Percentiles rank a stretch among this genome's conserved stretches.
phyloP scores from a whole-genome alignment of 2,329 filamentous ascomycete genomes.

The Penicillium sp. region DNA sequence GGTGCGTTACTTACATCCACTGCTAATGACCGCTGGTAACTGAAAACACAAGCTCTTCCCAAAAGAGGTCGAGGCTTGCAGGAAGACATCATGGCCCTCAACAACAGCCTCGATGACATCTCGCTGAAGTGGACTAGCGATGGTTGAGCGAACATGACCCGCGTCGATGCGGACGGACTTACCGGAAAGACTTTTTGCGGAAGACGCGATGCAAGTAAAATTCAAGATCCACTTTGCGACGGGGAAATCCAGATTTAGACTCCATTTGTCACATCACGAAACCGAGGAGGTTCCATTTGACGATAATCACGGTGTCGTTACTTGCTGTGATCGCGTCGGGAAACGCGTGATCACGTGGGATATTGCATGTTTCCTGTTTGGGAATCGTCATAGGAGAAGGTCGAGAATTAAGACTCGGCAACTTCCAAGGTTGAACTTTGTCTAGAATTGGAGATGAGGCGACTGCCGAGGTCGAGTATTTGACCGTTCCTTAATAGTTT shows the following conservation, averaged over 20 bases:
- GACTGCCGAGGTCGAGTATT: too few species aligned
- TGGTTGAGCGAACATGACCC: slow-evolving; percentile 1
- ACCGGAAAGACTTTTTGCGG: slow-evolving; percentile 68
- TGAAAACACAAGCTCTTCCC: slow-evolving; percentile 94
- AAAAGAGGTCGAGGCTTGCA: slow-evolving; percentile 71
- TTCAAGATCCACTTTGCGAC: slow-evolving; percentile 55
- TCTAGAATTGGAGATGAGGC: too few species aligned
- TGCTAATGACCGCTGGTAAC: slow-evolving; percentile 78
- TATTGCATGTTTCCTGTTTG: slow-evolving; percentile 3
- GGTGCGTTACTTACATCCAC: slow-evolving; percentile 60
- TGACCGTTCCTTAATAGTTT: too few species aligned
- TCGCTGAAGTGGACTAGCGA: slow-evolving; percentile 66
- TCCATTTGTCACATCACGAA: slow-evolving; percentile 28
- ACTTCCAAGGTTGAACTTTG: too few species aligned
- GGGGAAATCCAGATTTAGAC: slow-evolving; percentile 18
- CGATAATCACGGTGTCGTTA: not conserved
- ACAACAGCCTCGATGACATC: slow-evolving; percentile 81
- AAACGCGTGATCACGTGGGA: slow-evolving; percentile 26
- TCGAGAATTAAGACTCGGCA: too few species aligned
- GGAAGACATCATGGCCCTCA: slow-evolving; percentile 80
- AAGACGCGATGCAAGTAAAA: slow-evolving; percentile 70
- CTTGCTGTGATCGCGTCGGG: slow-evolving; percentile 1
- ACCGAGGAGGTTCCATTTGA: not conserved
- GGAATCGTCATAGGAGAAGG: not conserved
- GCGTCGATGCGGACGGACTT: slow-evolving; percentile 13